These are phyloP conservation scores for Bromus sterilis DNA, from an alignment of 176 grass and related monocot species.

Conservation along the genomic window DNA sequence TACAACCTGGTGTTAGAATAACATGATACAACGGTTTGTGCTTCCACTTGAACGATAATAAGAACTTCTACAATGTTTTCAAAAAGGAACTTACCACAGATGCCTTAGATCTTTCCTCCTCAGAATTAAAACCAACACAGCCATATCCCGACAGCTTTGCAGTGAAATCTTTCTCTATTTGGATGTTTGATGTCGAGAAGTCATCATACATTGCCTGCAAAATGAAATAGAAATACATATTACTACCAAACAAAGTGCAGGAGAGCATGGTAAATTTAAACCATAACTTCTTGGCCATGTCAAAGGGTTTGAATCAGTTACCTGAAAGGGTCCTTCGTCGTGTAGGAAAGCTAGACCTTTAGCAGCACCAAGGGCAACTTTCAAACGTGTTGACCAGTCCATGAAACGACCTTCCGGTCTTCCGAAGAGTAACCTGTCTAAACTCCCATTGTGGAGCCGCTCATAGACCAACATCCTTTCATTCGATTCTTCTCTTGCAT, in stretches of 20 bases:
- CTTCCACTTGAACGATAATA: neutral
- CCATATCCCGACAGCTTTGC: conserved; percentile 89
- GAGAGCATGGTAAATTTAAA: conserved; percentile 7
- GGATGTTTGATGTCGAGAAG: conserved; percentile 83
- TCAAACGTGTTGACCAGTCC: conserved; percentile 88
- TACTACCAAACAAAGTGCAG: neutral
- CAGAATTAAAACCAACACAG: conserved; percentile 55
- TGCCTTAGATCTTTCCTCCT: conserved; percentile 50
- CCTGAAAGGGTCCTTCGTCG: conserved; percentile 99
- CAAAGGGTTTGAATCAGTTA: neutral
- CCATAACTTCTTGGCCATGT: neutral
- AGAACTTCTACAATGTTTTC: neutral
- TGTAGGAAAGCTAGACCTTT: conserved; percentile 89
- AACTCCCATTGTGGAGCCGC: conserved; percentile 78
- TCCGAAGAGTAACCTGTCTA: conserved; percentile 70
- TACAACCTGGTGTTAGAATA: neutral
- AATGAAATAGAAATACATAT: conserved; percentile 7
- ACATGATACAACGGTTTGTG: neutral
- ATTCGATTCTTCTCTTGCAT: conserved; percentile 67
- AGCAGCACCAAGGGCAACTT: conserved; percentile 79
- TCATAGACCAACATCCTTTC: conserved; percentile 90
- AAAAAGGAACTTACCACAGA: conserved; percentile 44
- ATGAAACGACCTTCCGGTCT: conserved; percentile 74
- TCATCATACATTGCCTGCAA: conserved; percentile 89
- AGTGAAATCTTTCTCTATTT: conserved; percentile 96